These are phyloP conservation scores for Mesotaenium endlicherianum DNA, from an alignment of 139 green algal species.

Conservation along the genomic window DNA sequence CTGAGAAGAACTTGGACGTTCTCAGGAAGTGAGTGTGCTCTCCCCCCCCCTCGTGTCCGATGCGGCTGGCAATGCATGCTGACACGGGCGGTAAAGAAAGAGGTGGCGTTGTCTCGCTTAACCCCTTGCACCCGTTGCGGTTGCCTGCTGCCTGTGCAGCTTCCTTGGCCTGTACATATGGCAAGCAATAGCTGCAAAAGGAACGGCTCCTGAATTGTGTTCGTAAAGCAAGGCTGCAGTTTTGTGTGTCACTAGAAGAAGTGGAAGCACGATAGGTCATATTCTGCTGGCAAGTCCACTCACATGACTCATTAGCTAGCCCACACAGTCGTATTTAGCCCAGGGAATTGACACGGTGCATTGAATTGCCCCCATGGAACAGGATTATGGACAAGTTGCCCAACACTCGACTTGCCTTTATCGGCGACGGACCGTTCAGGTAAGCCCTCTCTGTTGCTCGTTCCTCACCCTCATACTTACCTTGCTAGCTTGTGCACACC, in stretches of 20 bases:
- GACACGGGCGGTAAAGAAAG: not conserved
- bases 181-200: constrained; percentile 20
- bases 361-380: not conserved
- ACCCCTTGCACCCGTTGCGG: not conserved
- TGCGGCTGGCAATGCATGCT: not conserved
- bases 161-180: not conserved
- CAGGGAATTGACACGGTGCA: not conserved
- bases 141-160: not conserved
- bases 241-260: not conserved
- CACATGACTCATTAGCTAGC: not conserved
- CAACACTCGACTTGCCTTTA: constrained; percentile 73
- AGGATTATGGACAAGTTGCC: constrained; percentile 50
- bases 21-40: constrained; percentile 49
- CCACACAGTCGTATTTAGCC: not conserved
- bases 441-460: constrained; percentile 17
- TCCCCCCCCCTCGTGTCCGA: not conserved
- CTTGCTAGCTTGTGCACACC: too few relatives aligned
- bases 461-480: too few relatives aligned
- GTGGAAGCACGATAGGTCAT: too few relatives aligned
- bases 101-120: not conserved
- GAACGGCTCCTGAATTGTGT: constrained; percentile 78
- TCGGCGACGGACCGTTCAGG: constrained; percentile 85
- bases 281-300: not conserved
- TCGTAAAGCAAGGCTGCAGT: not conserved
- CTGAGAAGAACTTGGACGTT: constrained; percentile 66